Conservation (phyloP, 2,329 filamentous ascomycete species). For the Ophiostoma sp. region DNA sequence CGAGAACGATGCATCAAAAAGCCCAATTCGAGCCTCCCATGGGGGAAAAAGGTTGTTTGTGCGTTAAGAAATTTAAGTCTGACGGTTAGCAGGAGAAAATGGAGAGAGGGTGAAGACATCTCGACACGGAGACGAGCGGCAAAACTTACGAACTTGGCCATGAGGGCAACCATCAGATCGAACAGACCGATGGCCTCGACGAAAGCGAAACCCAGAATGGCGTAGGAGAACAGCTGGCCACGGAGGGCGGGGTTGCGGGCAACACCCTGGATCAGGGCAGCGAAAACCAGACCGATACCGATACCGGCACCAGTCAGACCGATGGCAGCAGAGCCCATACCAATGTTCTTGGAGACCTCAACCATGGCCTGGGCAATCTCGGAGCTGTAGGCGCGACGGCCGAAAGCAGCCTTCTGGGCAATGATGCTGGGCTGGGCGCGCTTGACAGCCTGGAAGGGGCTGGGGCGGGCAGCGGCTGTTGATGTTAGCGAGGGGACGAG, state of each 20-base stretch:
- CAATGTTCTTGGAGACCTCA: conserved; percentile 85
- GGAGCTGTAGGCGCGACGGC: conserved; percentile 75
- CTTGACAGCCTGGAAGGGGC: conserved; percentile 69
- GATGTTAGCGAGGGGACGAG: background rate
- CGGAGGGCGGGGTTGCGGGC: conserved; percentile 92
- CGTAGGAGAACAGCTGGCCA: conserved; percentile 77
- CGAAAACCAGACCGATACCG: conserved; percentile 93
- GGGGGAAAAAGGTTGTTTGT: conserved; percentile 21
- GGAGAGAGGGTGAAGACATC: too few species aligned
- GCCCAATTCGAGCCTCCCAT: conserved; percentile 24
- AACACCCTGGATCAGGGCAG: conserved; percentile 79
- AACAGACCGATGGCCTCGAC: conserved; percentile 58
- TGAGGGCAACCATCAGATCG: conserved; percentile 77
- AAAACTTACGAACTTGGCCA: conserved; percentile 76
- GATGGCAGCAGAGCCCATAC: conserved; percentile 85
- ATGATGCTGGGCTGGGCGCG: conserved; percentile 66
- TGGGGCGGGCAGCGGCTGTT: conserved; percentile 52
- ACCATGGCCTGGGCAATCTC: conserved; percentile 85
- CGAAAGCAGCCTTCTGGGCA: conserved; percentile 53
- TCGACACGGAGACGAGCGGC: background rate
- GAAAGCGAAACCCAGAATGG: conserved; percentile 60
- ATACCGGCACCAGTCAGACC: conserved; percentile 90
- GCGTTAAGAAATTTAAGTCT: conserved; percentile 27
- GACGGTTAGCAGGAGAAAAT: conserved; percentile 8
- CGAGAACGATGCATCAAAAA: conserved; percentile 20